These are phyloP conservation scores for Xylaria intraflava DNA, from an alignment of 495 filamentous ascomycete species.

Conservation along the genomic window DNA sequence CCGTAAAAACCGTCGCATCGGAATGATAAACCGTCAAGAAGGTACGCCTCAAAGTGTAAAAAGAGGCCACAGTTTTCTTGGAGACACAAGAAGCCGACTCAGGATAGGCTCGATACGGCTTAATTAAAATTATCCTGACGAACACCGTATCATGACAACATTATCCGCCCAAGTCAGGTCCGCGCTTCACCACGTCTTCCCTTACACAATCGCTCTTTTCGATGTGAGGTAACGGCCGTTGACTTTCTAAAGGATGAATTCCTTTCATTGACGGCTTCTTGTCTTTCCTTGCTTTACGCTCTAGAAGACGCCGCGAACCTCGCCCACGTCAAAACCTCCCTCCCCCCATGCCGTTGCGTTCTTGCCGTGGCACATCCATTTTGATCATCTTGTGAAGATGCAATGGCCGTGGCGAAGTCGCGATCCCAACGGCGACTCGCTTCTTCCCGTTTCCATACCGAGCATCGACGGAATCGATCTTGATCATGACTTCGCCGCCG, in stretches of 20 bases:
- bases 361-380: constrained; percentile 14
- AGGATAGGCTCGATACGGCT: too few species aligned
- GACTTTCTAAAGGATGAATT: constrained; percentile 9
- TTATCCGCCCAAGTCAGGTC: not conserved
- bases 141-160: constrained; percentile 1
- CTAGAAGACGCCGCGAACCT: not conserved
- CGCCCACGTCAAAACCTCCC: constrained; percentile 4
- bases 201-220: not conserved
- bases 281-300: not conserved
- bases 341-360: constrained; percentile 20
- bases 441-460: constrained; percentile 31
- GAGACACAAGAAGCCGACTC: too few species aligned
- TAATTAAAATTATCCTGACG: too few species aligned
- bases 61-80: too few species aligned
- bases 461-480: constrained; percentile 25
- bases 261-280: not conserved
- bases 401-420: constrained; percentile 33
- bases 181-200: not conserved
- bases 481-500: constrained; percentile 20
- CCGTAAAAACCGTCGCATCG: too few species aligned
- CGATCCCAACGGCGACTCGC: constrained; percentile 29
- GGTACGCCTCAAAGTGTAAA: too few species aligned
- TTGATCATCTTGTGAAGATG: constrained; percentile 23
- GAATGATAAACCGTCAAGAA: too few species aligned
- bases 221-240: not conserved